Base-by-base conservation (phyloP, 176 grass and related monocot genomes). In the Triticum timopheevii region DNA sequence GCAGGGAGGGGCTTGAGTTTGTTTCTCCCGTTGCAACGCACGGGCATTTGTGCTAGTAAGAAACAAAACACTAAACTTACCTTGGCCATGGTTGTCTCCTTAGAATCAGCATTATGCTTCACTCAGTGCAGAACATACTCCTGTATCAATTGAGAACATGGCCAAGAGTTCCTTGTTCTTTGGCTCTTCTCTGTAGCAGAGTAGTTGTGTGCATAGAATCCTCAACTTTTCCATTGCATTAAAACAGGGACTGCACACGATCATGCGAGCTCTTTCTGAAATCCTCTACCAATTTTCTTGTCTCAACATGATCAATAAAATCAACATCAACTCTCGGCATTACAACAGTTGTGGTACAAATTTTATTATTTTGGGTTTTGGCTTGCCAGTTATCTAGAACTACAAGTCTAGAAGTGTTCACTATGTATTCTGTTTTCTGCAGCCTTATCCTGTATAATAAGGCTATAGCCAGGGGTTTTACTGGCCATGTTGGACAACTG, bases 401-500 rank as follows among this genome's bases (percentile, higher is more conserved):
- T 62, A 15, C 10, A 68, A 65, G 1, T 64, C 28, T 62, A 38
- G 15, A 69, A 47, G 7, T 64, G 44, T 17, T 77, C 72, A 89
- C 19, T 73, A 5, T 69, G 19, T 40, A 42, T 40, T 79, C 28
- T 78, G 28, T 89, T 73, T 56, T 85, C 68, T 63, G 69, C 30
- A 77, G 45, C 31, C 44, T 79, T 87, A 82, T 73, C 87, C 16
- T 78, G 72, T 86, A 90, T 84, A 78, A 92, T 88, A 74, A 87
- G 52, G 77, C 90, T 95, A 90, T 89, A 92, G 23, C 86, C 90
- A 62, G 90, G 86, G 40, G 22, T 86, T 80, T 92, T 95, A 79
- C 58, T 84, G 58, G 79, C n/a, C 82, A 83, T 88, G 77, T 90
- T 90, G 69, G 76, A 87, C 35, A 83, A 65, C n/a, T 84, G 65